A percentile compares a stretch with the other conserved stretches of the same genome.
Conservation (phyloP, 2,329 filamentous ascomycete species). For the Macrophomina pseudophaseolina region DNA sequence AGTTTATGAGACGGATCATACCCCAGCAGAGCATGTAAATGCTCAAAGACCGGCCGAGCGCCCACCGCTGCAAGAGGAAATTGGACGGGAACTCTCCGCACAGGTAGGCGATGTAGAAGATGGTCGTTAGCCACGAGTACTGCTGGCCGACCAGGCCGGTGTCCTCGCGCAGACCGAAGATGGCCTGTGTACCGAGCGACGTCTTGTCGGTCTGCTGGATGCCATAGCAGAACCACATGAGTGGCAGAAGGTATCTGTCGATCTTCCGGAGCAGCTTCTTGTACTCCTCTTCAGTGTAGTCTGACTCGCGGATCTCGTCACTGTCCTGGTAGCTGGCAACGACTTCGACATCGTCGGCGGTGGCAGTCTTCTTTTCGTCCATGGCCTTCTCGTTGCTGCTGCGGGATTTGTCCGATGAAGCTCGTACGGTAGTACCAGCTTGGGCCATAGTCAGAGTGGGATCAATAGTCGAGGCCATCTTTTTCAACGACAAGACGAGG, state of each 20-base stretch:
- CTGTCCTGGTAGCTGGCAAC: slow-evolving; percentile 3
- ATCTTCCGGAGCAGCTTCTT: slow-evolving; percentile 25
- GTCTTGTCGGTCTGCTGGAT: slow-evolving; percentile 62
- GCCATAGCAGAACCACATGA: slow-evolving; percentile 51
- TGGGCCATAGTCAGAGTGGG: not conserved
- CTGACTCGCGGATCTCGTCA: slow-evolving; percentile 22
- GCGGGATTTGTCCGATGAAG: not conserved
- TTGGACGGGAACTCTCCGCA: slow-evolving; percentile 31
- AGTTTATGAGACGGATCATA: not conserved
- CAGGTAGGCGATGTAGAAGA: slow-evolving; percentile 53
- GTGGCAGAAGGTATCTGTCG: slow-evolving; percentile 23
- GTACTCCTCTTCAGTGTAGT: slow-evolving; percentile 26
- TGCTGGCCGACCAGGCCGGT: slow-evolving; percentile 55
- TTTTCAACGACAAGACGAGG: not conserved
- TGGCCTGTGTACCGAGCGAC: slow-evolving; percentile 50
- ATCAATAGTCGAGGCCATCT: not conserved
- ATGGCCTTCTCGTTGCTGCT: slow-evolving; percentile 16
- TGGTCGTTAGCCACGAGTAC: slow-evolving; percentile 65
- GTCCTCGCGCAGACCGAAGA: slow-evolving; percentile 57
- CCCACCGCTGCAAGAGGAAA: slow-evolving; percentile 29
- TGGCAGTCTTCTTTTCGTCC: slow-evolving; percentile 11
- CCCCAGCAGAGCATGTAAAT: slow-evolving; percentile 27
- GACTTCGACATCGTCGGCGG: slow-evolving; percentile 18
- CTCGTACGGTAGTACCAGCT: not conserved
- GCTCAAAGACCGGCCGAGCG: slow-evolving; percentile 25